A percentile compares a stretch with the other conserved stretches of the same genome.
Conservation (phyloP, 805 yeast species). For the Saccharomycopsis vini region DNA sequence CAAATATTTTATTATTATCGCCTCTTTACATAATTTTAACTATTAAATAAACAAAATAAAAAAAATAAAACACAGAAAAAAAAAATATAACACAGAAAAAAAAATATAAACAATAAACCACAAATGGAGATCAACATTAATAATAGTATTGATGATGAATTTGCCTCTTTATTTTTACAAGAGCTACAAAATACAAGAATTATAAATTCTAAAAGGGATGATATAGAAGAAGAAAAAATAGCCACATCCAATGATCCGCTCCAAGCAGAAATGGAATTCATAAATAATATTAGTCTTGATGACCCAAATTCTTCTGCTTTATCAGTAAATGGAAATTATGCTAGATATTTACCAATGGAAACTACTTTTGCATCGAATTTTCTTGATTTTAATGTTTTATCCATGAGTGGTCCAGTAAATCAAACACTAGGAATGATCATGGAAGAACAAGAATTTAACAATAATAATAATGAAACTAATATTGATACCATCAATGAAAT, state of each 20-base stretch:
- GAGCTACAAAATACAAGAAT: conserved; percentile 13
- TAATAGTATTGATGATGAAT: conserved; percentile 18
- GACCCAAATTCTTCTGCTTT: background rate
- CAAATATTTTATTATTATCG: too few relatives aligned
- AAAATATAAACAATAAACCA: too few relatives aligned
- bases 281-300: background rate
- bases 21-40: too few relatives aligned
- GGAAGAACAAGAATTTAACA: conserved; percentile 2
- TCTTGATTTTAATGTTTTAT: conserved; percentile 6
- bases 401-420: background rate
- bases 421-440: background rate
- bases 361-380: conserved; percentile 6
- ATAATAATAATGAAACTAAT: background rate
- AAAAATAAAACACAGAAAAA: too few relatives aligned
- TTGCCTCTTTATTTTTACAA: conserved; percentile 18
- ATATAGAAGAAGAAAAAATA: background rate
- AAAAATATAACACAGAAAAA: too few relatives aligned
- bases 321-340: conserved; percentile 10
- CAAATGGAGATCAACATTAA: conserved; percentile 1
- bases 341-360: conserved; percentile 12
- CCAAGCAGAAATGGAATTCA: background rate
- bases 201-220: background rate
- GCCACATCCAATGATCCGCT: too few relatives aligned
- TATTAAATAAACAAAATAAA: too few relatives aligned
- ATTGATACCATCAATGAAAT: background rate